Percentiles rank a stretch among this genome's conserved stretches.
phyloP scores from a whole-genome alignment of 768 basidiomycete genomes.

The Tricholoma saponaceum region DNA sequence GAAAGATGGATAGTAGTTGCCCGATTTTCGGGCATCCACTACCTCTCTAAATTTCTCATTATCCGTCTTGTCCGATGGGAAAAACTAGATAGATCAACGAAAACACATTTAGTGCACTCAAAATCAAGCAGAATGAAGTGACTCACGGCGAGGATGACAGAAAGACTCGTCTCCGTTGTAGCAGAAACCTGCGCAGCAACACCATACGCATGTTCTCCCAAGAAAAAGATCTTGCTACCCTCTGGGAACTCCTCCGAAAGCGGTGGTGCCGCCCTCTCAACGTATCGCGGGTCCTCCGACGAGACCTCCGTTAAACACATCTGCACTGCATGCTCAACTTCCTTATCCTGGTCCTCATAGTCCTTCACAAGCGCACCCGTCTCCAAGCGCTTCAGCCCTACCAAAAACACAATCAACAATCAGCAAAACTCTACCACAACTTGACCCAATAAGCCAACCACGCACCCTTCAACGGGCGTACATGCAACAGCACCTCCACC shows the following conservation, averaged over 20 bases:
- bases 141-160: slow-evolving; percentile 83
- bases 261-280: slow-evolving; percentile 80
- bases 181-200: slow-evolving; percentile 85
- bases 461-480: slow-evolving; percentile 87
- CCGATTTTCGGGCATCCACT: slow-evolving; percentile 48
- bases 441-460: not conserved
- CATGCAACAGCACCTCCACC: slow-evolving; percentile 79
- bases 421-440: not conserved
- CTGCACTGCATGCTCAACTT: slow-evolving; percentile 84
- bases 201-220: slow-evolving; percentile 94
- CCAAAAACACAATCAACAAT: not conserved
- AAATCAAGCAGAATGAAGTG: not conserved
- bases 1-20: slow-evolving; percentile 75
- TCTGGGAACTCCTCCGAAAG: slow-evolving; percentile 87
- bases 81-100: slow-evolving; percentile 53
- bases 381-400: slow-evolving; percentile 88
- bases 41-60: slow-evolving; percentile 72
- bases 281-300: slow-evolving; percentile 84
- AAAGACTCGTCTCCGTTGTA: slow-evolving; percentile 65
- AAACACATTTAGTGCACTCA: not conserved
- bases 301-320: slow-evolving; percentile 75
- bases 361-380: slow-evolving; percentile 93
- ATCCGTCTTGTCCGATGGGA: slow-evolving; percentile 78
- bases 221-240: slow-evolving; percentile 91
- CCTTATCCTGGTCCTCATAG: slow-evolving; percentile 80